Percentiles rank a stretch among this genome's conserved stretches.
phyloP scores from a whole-genome alignment of 306 rosid genomes.

The Neltuma alba region DNA sequence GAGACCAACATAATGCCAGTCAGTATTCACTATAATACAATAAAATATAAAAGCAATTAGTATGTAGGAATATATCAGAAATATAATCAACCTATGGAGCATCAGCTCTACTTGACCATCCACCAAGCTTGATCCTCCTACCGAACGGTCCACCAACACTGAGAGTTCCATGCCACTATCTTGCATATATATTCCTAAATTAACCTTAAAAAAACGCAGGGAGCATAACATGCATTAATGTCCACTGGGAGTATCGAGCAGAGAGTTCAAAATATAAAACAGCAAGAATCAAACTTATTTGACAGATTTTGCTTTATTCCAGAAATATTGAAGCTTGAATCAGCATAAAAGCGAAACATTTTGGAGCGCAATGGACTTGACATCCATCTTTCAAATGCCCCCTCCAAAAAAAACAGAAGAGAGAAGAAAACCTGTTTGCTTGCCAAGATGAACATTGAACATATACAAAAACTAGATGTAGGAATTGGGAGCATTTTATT shows the following conservation, averaged over 20 bases:
- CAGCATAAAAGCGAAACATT: slow-evolving; percentile 24
- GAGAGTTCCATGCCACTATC: slow-evolving; percentile 67
- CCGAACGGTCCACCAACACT: slow-evolving; percentile 75
- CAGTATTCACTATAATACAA: slow-evolving; percentile 19
- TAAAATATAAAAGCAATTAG: slow-evolving; percentile 21
- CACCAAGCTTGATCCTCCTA: slow-evolving; percentile 81
- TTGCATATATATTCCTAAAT: slow-evolving; percentile 70
- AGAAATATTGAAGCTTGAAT: slow-evolving; percentile 7
- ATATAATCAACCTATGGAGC: slow-evolving; percentile 69
- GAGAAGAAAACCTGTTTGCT: slow-evolving; percentile 32
- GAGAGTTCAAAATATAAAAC: slow-evolving; percentile 10
- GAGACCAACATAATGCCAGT: slow-evolving; percentile 18
- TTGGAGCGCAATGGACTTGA: slow-evolving; percentile 14
- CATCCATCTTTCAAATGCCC: slow-evolving; percentile 19
- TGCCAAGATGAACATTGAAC: neutral
- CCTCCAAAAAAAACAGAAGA: neutral
- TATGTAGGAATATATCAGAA: slow-evolving; percentile 11
- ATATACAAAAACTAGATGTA: neutral
- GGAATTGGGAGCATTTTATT: slow-evolving; percentile 15
- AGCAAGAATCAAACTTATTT: slow-evolving; percentile 23
- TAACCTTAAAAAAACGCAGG: slow-evolving; percentile 55
- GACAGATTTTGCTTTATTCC: slow-evolving; percentile 15
- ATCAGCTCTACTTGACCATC: slow-evolving; percentile 86
- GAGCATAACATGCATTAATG: slow-evolving; percentile 22
- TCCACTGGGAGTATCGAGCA: slow-evolving; percentile 8